Percentiles rank a stretch among this genome's conserved stretches.
Evolutionary conservation across 257 asterid genomes (phyloP).

Genomic region (Scutellaria baicalensis): DNA sequence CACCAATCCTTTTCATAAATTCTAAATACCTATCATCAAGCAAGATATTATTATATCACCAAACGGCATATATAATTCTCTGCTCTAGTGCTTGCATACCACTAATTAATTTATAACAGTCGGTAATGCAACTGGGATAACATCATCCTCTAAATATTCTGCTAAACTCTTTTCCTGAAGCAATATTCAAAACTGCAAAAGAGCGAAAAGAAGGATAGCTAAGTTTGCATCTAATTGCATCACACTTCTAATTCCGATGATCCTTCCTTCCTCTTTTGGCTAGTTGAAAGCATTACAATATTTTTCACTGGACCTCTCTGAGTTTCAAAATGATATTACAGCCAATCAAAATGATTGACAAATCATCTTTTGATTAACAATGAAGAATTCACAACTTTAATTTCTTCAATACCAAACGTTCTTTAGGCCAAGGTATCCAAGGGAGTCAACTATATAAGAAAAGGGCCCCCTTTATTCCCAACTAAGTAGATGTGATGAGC

Average conservation of each 20-base stretch:
- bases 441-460: not conserved
- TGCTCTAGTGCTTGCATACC: not conserved
- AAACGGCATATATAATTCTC: not conserved
- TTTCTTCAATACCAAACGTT: not conserved
- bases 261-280: not conserved
- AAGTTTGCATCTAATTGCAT: not conserved
- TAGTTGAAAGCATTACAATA: not conserved
- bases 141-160: not conserved
- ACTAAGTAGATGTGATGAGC: not conserved
- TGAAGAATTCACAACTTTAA: not conserved
- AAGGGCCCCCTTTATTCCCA: not conserved
- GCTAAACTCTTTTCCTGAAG: not conserved
- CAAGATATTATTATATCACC: not conserved
- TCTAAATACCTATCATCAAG: conserved; percentile 8
- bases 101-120: not conserved
- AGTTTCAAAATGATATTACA: not conserved
- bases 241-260: not conserved
- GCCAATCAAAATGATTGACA: not conserved
- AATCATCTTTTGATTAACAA: not conserved
- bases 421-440: conserved; percentile 15
- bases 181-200: not conserved
- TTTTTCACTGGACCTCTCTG: not conserved
- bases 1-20: not conserved
- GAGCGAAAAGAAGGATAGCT: not conserved
- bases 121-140: not conserved